Conservation (phyloP, 176 grass and related monocot genomes). For the Zea mays region Zm-B73-REFERENCE-NAM-5.0 NC_050103.1:179025001-179025500, state of each 20-base stretch:
- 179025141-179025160: constrained; percentile 24
- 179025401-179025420: too few species aligned
- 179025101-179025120: constrained; percentile 14
- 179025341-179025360: too few species aligned
- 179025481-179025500: too few species aligned
- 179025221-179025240: background rate
- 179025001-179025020: background rate
- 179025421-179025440: too few species aligned
- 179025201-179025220: background rate
- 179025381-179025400: too few species aligned
- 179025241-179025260: background rate
- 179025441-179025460: too few species aligned
- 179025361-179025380: too few species aligned
- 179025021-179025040: background rate
- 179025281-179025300: background rate
- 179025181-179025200: background rate
- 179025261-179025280: background rate
- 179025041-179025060: background rate
- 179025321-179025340: too few species aligned
- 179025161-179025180: background rate
- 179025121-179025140: background rate
- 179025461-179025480: too few species aligned
- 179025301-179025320: too few species aligned
- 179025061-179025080: background rate
- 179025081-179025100: background rate